These are phyloP conservation scores for Sordariomycetes sp. DNA, from an alignment of 2,329 filamentous ascomycete species.

Conservation along the genomic window DNA sequence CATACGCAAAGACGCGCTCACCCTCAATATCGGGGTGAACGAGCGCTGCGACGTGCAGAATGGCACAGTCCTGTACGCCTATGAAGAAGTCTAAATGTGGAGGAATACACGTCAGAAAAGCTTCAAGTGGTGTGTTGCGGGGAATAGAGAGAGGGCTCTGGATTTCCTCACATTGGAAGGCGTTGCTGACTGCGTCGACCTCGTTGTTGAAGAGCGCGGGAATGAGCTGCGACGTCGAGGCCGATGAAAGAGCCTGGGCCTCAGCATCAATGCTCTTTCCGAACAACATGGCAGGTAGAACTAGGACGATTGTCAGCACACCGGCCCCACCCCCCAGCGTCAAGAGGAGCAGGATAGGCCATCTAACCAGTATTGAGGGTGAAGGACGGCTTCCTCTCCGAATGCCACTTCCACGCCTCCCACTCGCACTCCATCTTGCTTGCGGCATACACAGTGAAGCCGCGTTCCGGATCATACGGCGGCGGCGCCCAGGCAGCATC, in stretches of 20 bases:
- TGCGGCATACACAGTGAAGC: slow-evolving; percentile 19
- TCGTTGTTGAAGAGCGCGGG: slow-evolving; percentile 11
- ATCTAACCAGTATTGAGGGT: slow-evolving; percentile 3
- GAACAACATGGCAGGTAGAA: slow-evolving; percentile 13
- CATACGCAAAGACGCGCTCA: slow-evolving; percentile 15
- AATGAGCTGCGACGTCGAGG: slow-evolving; percentile 12
- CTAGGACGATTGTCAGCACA: slow-evolving; percentile 9
- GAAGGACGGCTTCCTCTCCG: slow-evolving; percentile 17
- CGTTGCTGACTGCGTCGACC: slow-evolving; percentile 1
- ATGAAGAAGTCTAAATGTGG: slow-evolving; percentile 8
- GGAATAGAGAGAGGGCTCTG: too few species aligned
- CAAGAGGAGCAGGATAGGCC: too few species aligned
- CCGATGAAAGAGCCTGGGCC: slow-evolving; percentile 7
- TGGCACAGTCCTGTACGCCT: slow-evolving; percentile 12
- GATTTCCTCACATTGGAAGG: neutral
- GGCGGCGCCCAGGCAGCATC: slow-evolving; percentile 19
- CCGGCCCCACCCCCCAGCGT: neutral
- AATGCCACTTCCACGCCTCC: slow-evolving; percentile 21
- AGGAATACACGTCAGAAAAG: too few species aligned
- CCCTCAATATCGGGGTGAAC: slow-evolving; percentile 11
- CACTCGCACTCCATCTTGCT: slow-evolving; percentile 24
- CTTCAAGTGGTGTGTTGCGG: too few species aligned
- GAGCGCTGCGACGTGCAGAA: slow-evolving; percentile 15
- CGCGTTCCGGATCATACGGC: slow-evolving; percentile 16
- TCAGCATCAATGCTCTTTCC: slow-evolving; percentile 10